Conservation (phyloP, 75 land plant genomes). For the Cupressus sempervirens region DNA sequence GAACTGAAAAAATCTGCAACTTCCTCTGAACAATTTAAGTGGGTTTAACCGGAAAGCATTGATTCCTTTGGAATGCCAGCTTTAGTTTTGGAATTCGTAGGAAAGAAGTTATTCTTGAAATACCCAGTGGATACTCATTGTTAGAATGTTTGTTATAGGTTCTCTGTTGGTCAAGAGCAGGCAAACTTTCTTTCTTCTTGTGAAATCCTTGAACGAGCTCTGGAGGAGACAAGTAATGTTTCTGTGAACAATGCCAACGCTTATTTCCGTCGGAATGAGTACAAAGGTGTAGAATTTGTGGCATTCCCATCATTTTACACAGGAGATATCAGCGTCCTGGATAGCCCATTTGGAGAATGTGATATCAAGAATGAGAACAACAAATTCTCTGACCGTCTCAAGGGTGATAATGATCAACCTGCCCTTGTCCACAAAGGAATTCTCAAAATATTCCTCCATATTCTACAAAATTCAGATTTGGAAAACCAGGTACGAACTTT, state of each 20-base stretch:
- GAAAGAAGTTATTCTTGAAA: no score
- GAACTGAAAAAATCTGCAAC: no score
- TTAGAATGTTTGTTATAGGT: not conserved
- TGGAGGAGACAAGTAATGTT: not conserved
- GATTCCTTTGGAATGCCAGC: not conserved
- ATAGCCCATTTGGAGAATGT: not conserved
- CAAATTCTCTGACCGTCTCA: not conserved
- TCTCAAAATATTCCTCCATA: not conserved
- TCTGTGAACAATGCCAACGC: not conserved
- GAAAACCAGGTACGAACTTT: not conserved
- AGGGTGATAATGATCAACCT: not conserved
- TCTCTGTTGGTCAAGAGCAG: not conserved
- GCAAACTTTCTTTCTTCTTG: not conserved
- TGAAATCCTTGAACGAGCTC: not conserved
- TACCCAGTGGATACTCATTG: not conserved
- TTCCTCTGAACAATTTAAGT: no score
- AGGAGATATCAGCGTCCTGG: not conserved
- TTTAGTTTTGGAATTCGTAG: no score
- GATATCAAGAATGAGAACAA: not conserved
- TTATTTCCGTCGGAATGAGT: not conserved
- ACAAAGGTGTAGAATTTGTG: not conserved
- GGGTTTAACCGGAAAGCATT: not conserved
- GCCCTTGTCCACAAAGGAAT: not conserved
- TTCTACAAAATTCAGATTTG: not conserved
- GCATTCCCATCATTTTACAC: not conserved